Conservation (phyloP, 805 yeast genomes). For the Metschnikowia santaceciliae region DNA sequence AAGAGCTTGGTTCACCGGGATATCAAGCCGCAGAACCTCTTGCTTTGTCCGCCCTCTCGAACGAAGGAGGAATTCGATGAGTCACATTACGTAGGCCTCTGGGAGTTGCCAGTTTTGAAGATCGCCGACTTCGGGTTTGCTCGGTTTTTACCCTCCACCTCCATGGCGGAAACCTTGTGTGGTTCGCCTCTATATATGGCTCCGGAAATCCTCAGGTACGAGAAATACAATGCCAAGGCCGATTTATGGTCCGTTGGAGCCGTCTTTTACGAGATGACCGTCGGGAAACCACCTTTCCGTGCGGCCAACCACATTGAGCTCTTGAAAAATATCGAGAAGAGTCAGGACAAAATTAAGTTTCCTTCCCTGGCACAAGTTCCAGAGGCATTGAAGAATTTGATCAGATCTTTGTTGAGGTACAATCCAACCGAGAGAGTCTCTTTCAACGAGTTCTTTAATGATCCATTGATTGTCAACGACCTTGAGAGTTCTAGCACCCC, state of each 20-base stretch:
- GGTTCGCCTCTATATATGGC: constrained; percentile 99
- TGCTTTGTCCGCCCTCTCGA: constrained; percentile 78
- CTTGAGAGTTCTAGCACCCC: constrained; percentile 53
- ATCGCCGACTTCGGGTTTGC: constrained; percentile 99
- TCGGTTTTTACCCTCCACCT: constrained; percentile 84
- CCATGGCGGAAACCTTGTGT: constrained; percentile 95
- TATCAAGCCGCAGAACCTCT: constrained; percentile 86
- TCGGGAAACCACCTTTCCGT: constrained; percentile 94
- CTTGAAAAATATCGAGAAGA: constrained; percentile 76
- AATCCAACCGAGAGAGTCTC: constrained; percentile 87
- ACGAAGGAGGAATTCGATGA: constrained; percentile 56
- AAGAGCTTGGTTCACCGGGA: constrained; percentile 91
- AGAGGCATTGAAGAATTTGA: constrained; percentile 61
- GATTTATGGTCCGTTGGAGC: constrained; percentile 99
- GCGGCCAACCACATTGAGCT: constrained; percentile 92
- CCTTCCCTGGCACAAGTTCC: constrained; percentile 67
- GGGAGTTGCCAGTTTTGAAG: constrained; percentile 87
- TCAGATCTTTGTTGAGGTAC: constrained; percentile 71
- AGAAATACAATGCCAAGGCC: constrained; percentile 95
- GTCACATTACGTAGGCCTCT: constrained; percentile 65
- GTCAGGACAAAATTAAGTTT: constrained; percentile 73
- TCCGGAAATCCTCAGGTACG: constrained; percentile 90
- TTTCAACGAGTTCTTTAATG: constrained; percentile 80
- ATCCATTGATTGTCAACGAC: constrained; percentile 58
- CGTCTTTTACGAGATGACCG: constrained; percentile 90